A percentile compares a stretch with the other conserved stretches of the same genome.
Conservation (phyloP, 2,329 filamentous ascomycete genomes). For the Macroventuria anomochaeta region DNA sequence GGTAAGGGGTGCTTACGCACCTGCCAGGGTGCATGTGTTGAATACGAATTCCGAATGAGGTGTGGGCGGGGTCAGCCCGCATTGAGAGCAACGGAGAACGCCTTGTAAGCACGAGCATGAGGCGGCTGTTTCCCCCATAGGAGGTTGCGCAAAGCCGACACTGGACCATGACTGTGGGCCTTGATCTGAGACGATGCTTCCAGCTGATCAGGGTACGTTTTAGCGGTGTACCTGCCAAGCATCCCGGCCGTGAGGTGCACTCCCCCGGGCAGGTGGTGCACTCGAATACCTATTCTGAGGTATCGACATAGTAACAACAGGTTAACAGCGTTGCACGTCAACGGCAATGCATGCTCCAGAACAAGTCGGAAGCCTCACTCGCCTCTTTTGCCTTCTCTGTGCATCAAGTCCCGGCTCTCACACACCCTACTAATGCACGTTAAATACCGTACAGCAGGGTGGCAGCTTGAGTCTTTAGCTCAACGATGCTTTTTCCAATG, state of each 20-base stretch:
- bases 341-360: conserved; percentile 7
- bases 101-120: conserved; percentile 3
- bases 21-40: not conserved
- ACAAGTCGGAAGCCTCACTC: not conserved
- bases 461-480: too few species aligned
- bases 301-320: not conserved
- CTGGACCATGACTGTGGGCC: not conserved
- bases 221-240: conserved; percentile 15
- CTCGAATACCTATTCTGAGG: not conserved
- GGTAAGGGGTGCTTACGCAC: conserved; percentile 1
- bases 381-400: not conserved
- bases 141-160: not conserved
- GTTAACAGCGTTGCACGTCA: not conserved
- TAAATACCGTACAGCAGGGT: not conserved
- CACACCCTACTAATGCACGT: not conserved
- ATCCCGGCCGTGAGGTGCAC: not conserved
- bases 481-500: not conserved
- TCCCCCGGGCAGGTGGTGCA: not conserved
- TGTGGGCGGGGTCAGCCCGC: not conserved
- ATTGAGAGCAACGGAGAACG: not conserved
- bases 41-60: not conserved
- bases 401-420: not conserved
- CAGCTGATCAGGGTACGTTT: not conserved
- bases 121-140: not conserved
- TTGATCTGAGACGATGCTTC: conserved; percentile 1